Conservation (phyloP, 179 eudicot species). For the Amaranthus tricolor region DNA sequence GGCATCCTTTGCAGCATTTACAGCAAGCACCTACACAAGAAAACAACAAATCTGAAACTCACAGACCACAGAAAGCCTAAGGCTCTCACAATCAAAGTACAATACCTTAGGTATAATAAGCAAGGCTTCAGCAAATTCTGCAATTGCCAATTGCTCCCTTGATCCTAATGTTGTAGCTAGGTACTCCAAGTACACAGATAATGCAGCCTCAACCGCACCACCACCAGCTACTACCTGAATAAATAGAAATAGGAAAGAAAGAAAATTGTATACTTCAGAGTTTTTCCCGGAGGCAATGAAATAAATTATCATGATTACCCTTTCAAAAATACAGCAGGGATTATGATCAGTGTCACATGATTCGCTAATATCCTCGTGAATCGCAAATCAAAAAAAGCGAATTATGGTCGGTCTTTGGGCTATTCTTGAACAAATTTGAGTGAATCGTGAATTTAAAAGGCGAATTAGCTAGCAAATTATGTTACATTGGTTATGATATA, state of each 20-base stretch:
- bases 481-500: too few species aligned
- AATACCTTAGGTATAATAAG: slow-evolving; percentile 84
- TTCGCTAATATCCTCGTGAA: too few species aligned
- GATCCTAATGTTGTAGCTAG: slow-evolving; percentile 94
- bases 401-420: too few species aligned
- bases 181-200: slow-evolving; percentile 85
- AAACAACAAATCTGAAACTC: neutral
- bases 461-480: too few species aligned
- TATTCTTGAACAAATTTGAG: too few species aligned
- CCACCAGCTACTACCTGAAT: slow-evolving; percentile 96
- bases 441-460: too few species aligned
- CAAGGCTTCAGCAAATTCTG: slow-evolving; percentile 94
- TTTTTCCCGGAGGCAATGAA: neutral
- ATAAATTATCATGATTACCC: neutral
- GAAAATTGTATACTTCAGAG: neutral
- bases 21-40: slow-evolving; percentile 72
- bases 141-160: slow-evolving; percentile 95
- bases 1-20: slow-evolving; percentile 95
- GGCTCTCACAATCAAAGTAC: neutral
- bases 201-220: slow-evolving; percentile 95
- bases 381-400: too few species aligned
- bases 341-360: too few species aligned
- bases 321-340: neutral
- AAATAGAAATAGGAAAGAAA: slow-evolving; percentile 1
- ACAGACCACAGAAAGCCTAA: neutral